These are phyloP conservation scores for Cryomyces minteri DNA, from an alignment of 495 filamentous ascomycete species.

Conservation along the genomic window DNA sequence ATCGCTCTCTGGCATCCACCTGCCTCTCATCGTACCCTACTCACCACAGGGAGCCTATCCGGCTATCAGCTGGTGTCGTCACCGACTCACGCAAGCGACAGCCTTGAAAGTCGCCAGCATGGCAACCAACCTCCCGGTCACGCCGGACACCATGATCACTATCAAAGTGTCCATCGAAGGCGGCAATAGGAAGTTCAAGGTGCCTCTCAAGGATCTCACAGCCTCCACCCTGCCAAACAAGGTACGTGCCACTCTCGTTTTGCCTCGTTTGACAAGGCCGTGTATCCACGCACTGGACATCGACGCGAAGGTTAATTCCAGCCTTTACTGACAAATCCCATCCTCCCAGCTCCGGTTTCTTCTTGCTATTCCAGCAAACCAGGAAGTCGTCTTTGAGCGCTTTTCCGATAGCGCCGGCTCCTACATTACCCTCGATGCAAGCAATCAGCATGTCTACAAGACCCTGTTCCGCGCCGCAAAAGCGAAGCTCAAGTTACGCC, in stretches of 20 bases:
- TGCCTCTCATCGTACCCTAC: not conserved
- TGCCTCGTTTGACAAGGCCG: too few species aligned
- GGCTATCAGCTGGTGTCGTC: not conserved
- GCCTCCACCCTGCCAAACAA: slow-evolving; percentile 59
- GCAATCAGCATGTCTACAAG: slow-evolving; percentile 76
- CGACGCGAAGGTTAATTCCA: too few species aligned
- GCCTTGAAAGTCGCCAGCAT: slow-evolving; percentile 15
- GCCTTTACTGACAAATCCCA: too few species aligned
- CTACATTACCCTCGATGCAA: slow-evolving; percentile 61
- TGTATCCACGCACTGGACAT: too few species aligned
- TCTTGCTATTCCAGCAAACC: slow-evolving; percentile 48
- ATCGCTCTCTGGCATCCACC: too few species aligned
- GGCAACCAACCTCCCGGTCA: slow-evolving; percentile 32
- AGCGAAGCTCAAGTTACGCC: slow-evolving; percentile 91
- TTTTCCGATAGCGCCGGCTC: slow-evolving; percentile 84
- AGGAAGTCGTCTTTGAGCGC: slow-evolving; percentile 66
- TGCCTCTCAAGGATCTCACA: slow-evolving; percentile 73
- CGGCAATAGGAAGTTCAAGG: slow-evolving; percentile 64
- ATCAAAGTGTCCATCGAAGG: slow-evolving; percentile 69
- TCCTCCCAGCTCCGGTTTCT: slow-evolving; percentile 52
- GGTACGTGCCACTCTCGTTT: slow-evolving; percentile 37
- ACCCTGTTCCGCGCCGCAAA: slow-evolving; percentile 94
- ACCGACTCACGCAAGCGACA: not conserved
- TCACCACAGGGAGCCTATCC: not conserved
- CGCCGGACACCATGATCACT: slow-evolving; percentile 60